Conservation (phyloP, 225 moss, liverwort and hornwort genomes). For the Sphagnum contortum region DNA sequence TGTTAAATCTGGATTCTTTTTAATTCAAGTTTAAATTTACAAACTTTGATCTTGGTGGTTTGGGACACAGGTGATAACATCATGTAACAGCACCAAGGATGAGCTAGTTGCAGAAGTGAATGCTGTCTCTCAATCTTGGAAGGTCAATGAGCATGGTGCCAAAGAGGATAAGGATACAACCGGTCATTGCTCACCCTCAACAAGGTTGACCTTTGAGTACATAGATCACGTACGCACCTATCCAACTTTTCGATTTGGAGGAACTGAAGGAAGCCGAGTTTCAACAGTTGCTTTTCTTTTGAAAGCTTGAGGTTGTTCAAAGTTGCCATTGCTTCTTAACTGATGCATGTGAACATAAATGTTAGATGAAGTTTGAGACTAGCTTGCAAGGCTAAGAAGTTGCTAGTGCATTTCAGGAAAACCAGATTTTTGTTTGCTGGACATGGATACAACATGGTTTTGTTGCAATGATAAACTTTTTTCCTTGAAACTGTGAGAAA, state of each 20-base stretch:
- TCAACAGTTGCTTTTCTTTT: slow-evolving; percentile 72
- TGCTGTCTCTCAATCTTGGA: slow-evolving; percentile 31
- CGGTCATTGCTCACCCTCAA: slow-evolving; percentile 20
- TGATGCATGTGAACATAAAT: too few species aligned
- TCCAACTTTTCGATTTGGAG: slow-evolving; percentile 82
- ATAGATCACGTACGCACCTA: slow-evolving; percentile 86
- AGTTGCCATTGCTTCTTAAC: too few species aligned
- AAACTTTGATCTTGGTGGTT: too few species aligned
- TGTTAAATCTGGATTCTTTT: too few species aligned
- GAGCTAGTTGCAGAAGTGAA: slow-evolving; percentile 90
- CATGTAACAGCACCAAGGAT: slow-evolving; percentile 87
- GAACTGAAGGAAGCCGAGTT: slow-evolving; percentile 75
- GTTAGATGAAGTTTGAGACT: too few species aligned
- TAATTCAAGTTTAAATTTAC: too few species aligned
- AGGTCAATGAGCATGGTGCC: slow-evolving; percentile 24
- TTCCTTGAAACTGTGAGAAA: too few species aligned
- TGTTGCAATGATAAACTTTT: too few species aligned
- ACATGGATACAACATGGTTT: too few species aligned
- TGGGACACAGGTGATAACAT: slow-evolving; percentile 54
- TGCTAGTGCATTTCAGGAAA: too few species aligned
- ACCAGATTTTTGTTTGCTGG: too few species aligned
- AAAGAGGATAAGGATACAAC: slow-evolving; percentile 44
- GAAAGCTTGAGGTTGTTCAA: slow-evolving; percentile 12
- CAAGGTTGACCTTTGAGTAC: slow-evolving; percentile 49
- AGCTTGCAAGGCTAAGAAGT: too few species aligned